Percentiles rank a stretch among this genome's conserved stretches.
These are phyloP conservation scores for Gracilariopsis chorda DNA, from an alignment of 23 red algal species.

Conservation along the genomic window DNA sequence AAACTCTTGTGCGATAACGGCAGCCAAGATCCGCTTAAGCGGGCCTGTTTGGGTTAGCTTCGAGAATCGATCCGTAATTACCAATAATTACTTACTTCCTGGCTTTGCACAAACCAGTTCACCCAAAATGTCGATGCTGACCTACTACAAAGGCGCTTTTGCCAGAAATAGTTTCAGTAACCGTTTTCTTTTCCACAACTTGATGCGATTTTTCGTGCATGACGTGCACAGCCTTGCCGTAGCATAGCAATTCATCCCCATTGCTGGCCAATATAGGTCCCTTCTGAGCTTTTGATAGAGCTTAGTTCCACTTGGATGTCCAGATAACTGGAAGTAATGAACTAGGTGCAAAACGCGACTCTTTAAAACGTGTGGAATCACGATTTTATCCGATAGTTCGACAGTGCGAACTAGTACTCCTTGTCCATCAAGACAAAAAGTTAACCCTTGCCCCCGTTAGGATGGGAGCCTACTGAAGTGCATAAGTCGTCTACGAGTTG, in stretches of 20 bases:
- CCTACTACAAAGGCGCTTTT: not conserved
- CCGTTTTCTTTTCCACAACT: not conserved
- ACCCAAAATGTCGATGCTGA: not conserved
- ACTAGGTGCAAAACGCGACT: not conserved
- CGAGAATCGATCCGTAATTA: not conserved
- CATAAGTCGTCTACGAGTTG: too few species aligned
- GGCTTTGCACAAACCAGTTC: not conserved
- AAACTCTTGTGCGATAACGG: not conserved
- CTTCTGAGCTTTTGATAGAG: not conserved
- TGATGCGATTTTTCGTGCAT: not conserved
- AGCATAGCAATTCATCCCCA: not conserved
- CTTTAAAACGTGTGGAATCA: too few species aligned
- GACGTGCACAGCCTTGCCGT: not conserved
- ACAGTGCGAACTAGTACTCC: too few species aligned
- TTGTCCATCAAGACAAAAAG: too few species aligned
- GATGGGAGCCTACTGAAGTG: too few species aligned
- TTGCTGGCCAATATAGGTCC: not conserved
- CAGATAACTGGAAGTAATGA: not conserved
- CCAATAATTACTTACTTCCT: slow-evolving; percentile 10
- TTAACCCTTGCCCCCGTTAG: too few species aligned
- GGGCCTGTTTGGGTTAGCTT: slow-evolving; percentile 22
- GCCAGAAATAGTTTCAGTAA: not conserved
- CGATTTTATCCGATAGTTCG: too few species aligned
- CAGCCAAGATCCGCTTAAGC: not conserved
- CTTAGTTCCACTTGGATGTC: not conserved